Base-by-base conservation (phyloP, 2,329 filamentous ascomycete species). In the Aquanectria penicillioides region DNA sequence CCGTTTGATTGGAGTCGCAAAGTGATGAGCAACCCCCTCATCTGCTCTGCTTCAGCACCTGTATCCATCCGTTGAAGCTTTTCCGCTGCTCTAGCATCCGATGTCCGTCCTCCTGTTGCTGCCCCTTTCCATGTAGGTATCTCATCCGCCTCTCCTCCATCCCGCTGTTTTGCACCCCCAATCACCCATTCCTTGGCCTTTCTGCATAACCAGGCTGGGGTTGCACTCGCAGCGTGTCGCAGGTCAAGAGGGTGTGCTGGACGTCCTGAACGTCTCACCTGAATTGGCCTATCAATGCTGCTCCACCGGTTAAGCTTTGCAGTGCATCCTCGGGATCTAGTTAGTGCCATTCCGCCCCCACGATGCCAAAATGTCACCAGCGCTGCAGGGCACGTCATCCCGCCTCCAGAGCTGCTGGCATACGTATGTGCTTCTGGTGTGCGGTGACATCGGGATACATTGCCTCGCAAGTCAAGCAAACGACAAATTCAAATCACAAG, bases 231-330 rank as follows among this genome's bases (percentile, higher is more conserved):
- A n/a, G n/a, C n/a, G n/a, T n/a, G n/a, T n/a, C n/a, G n/a, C n/a
- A n/a, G n/a, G n/a, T n/a, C 34, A 36, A 49, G 38, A n/a, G 12
- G 15, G 25, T 23, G 23, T 33, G 48, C 20, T 25, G 34, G 9
- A 33, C 9, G 17, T 31, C 13, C 29, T 46, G 44, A 49, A 52
- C 33, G 29, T 28, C 26, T 53, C 44, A 37, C 22, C 17, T 23
- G 38, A 38, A 34, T 52, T 40, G 43, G 22, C 43, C 44, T 58
- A 46, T 62, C 57, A 53, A 17, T 31, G 20, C 23, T 29, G 34
- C 52, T 40, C 60, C 60, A 61, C 66, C 64, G 34, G 57, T 67
- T 63, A 68, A 68, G 64, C 66, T 68, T 68, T 67, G 44, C 50
- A 47, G 18, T 63, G 51, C 47, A 47, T 55, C 53, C 49, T 56